Percentiles rank a stretch among this genome's conserved stretches.
These are phyloP conservation scores for Coelastrella sp. DNA, from an alignment of 139 green algal species.

Conservation along the genomic window DNA sequence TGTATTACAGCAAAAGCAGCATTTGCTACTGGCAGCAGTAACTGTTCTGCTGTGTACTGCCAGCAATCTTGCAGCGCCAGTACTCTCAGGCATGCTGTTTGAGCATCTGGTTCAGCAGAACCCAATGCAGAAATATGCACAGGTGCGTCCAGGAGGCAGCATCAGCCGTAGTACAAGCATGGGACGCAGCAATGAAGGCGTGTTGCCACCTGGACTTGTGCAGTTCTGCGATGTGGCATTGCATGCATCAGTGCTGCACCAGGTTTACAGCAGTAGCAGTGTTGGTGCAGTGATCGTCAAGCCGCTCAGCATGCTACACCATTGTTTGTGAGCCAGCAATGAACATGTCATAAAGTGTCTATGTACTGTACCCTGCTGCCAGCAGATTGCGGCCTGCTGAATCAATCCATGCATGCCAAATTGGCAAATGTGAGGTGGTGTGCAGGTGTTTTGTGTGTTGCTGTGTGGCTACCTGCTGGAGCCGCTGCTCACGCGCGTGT, in stretches of 20 bases:
- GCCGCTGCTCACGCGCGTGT: slow-evolving; percentile 85
- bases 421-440: background rate
- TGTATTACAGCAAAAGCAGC: slow-evolving; percentile 67
- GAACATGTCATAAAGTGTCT: too few relatives aligned
- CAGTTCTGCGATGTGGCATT: too few relatives aligned
- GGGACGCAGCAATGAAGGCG: background rate
- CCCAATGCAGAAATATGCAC: slow-evolving; percentile 65
- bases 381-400: too few relatives aligned
- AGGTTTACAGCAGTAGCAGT: too few relatives aligned
- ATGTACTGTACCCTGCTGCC: too few relatives aligned
- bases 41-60: slow-evolving; percentile 77
- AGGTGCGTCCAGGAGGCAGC: slow-evolving; percentile 50
- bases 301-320: too few relatives aligned
- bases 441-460: slow-evolving; percentile 72
- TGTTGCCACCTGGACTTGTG: background rate
- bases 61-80: slow-evolving; percentile 85
- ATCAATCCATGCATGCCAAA: too few relatives aligned
- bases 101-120: slow-evolving; percentile 80
- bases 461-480: slow-evolving; percentile 82
- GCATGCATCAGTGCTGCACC: too few relatives aligned
- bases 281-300: too few relatives aligned
- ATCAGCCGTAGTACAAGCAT: background rate
- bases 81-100: slow-evolving; percentile 86
- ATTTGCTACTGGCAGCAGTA: slow-evolving; percentile 63
- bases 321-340: too few relatives aligned